Base-by-base conservation (phyloP, 345 rosid species). In the Aethionema arabicum region DNA sequence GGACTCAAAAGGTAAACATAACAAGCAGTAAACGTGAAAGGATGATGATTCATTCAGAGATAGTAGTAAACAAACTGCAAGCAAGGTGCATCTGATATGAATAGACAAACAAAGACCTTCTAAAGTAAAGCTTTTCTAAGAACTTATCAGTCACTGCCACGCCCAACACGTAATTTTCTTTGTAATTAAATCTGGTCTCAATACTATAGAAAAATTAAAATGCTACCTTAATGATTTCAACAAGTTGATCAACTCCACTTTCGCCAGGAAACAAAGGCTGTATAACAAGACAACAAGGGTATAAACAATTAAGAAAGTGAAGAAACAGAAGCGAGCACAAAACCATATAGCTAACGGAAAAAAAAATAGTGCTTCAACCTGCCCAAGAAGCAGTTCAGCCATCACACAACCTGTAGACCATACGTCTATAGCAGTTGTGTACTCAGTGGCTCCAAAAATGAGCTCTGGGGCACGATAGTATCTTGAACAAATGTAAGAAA, bases 241-340 rank as follows among this genome's bases (percentile, higher is more conserved):
- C 93, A 64, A 88, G 82, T 60, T 86, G 96, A 65, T 86, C 96
- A 0, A 88, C 93, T 59, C 96, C 93, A 52, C 93, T 88, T 66
- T 88, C 96, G 3, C 96, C 93, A 30, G 96, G 96, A 69, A 88
- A 88, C 66, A 88, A 59, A 59, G 95, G 95, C 91, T 88, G 81
- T 30, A 32, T 7, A 51, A 41, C 46, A 66, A 56, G 12, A 41
- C 29, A 7, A 0, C 4, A 16, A 37, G 65, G 11, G 27, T 16
- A 10, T 16, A 52, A 48, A 60, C n/a, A 0, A 29, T 8, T 31
- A 56, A 66, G 8, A 58, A 57, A 10, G 27, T 42, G 71, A 40
- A 56, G 9, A 7, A 47, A 44, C 0, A 53, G 14, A 12, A 12
- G 3, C n/a, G 37, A 50, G 40, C 6, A 14, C 2, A 14, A 7